Percentiles rank a stretch among this genome's conserved stretches.
phyloP scores from a whole-genome alignment of 148 eudicot genomes.

The Dianthus caryophyllus region DNA sequence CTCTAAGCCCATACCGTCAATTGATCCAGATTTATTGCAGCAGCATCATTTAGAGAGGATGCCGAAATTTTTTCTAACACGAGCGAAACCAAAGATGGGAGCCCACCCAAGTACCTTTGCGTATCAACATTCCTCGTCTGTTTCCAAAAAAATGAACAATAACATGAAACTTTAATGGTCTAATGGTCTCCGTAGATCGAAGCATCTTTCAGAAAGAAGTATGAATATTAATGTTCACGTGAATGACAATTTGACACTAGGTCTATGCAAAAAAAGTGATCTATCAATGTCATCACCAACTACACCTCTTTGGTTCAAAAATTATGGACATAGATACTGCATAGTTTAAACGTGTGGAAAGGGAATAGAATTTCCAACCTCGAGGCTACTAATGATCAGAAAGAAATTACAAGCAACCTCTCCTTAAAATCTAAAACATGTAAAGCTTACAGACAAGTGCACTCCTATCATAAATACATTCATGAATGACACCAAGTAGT shows the following conservation, averaged over 20 bases:
- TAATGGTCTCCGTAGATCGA: conserved; percentile 8
- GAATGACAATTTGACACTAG: neutral
- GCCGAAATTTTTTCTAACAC: conserved; percentile 53
- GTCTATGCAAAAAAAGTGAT: neutral
- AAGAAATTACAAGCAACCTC: neutral
- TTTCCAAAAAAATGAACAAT: conserved; percentile 12
- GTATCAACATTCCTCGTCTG: conserved; percentile 89
- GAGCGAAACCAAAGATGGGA: conserved; percentile 69
- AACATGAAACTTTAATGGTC: neutral
- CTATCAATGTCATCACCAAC: neutral
- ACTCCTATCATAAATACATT: neutral
- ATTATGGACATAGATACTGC: neutral
- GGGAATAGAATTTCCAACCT: no score
- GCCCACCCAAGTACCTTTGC: conserved; percentile 65
- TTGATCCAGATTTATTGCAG: conserved; percentile 56
- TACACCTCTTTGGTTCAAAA: neutral
- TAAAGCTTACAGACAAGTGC: neutral
- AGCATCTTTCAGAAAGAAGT: neutral
- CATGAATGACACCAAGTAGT: neutral
- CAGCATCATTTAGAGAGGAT: conserved; percentile 44
- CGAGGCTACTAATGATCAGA: neutral
- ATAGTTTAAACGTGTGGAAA: no score
- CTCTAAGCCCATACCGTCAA: conserved; percentile 49
- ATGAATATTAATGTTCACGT: neutral
- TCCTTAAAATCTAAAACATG: neutral